Percentiles rank a stretch among this genome's conserved stretches.
These are phyloP conservation scores for Colletotrichum costaricense DNA, from an alignment of 2,329 filamentous ascomycete species.

Conservation along the genomic window DNA sequence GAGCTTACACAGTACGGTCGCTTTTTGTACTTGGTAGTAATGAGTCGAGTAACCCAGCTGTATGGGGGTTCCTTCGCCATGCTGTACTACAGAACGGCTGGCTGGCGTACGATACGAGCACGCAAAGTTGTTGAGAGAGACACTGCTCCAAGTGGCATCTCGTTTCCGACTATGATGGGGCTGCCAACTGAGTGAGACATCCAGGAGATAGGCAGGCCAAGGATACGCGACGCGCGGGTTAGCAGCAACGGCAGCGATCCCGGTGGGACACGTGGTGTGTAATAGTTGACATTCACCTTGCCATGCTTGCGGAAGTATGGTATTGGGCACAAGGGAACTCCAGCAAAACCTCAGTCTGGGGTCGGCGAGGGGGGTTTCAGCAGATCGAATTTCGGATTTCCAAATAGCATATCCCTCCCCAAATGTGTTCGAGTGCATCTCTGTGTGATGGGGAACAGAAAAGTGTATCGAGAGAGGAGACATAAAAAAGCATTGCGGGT, in stretches of 20 bases:
- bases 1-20: neutral
- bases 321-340: neutral
- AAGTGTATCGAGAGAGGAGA: neutral
- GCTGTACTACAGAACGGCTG: neutral
- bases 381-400: neutral
- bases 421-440: neutral
- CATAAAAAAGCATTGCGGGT: neutral
- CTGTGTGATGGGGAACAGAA: neutral
- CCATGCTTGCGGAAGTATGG: neutral
- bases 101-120: neutral
- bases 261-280: slow-evolving; percentile 27
- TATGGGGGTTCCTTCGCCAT: neutral
- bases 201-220: neutral
- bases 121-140: neutral
- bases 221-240: slow-evolving; percentile 11
- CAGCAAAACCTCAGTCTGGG: neutral
- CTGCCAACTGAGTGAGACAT: neutral
- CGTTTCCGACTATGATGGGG: neutral
- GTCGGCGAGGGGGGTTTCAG: neutral
- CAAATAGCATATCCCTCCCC: neutral
- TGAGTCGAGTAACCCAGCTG: neutral
- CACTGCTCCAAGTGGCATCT: neutral
- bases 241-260: slow-evolving; percentile 20
- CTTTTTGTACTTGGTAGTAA: neutral
- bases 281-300: slow-evolving; percentile 1